Percentiles rank a stretch among this genome's conserved stretches.
phyloP scores from a whole-genome alignment of 768 basidiomycete genomes.

The Collybia sordida region DNA sequence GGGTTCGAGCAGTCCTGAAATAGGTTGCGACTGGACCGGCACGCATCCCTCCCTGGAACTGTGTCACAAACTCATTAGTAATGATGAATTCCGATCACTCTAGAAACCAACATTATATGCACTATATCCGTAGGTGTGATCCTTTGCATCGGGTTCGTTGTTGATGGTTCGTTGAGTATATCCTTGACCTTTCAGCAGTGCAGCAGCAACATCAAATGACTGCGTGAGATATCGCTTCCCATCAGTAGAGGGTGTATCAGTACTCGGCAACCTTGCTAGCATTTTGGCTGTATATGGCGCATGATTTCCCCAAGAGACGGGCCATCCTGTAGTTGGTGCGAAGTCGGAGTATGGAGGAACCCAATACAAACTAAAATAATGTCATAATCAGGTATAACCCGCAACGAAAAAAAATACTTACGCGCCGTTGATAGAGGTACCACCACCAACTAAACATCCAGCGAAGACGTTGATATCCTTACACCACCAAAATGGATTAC shows the following conservation, averaged over 20 bases:
- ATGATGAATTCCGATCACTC: background rate
- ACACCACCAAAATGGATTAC: constrained; percentile 63
- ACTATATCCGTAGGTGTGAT: constrained; percentile 58
- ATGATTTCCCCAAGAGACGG: constrained; percentile 53
- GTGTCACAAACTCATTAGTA: background rate
- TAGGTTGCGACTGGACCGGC: constrained; percentile 62
- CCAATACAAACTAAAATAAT: constrained; percentile 46
- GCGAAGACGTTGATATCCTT: constrained; percentile 65
- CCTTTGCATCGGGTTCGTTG: constrained; percentile 52
- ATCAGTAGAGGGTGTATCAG: constrained; percentile 59
- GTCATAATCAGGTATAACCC: too few species aligned
- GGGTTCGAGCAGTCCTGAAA: constrained; percentile 50
- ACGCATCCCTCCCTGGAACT: constrained; percentile 40
- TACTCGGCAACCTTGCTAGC: constrained; percentile 50
- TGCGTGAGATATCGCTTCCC: constrained; percentile 60
- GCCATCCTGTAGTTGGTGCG: constrained; percentile 50
- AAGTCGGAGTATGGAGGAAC: constrained; percentile 51
- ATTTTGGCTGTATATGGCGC: constrained; percentile 48
- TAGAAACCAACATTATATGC: constrained; percentile 33
- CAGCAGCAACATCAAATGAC: constrained; percentile 39
- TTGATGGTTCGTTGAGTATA: constrained; percentile 57
- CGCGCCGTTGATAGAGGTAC: constrained; percentile 65
- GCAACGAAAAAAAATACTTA: constrained; percentile 24
- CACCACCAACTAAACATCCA: constrained; percentile 64
- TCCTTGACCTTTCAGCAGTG: constrained; percentile 48